phyloP scores from a whole-genome alignment of 805 yeast genomes.

The Blastobotrys attinorum region DNA sequence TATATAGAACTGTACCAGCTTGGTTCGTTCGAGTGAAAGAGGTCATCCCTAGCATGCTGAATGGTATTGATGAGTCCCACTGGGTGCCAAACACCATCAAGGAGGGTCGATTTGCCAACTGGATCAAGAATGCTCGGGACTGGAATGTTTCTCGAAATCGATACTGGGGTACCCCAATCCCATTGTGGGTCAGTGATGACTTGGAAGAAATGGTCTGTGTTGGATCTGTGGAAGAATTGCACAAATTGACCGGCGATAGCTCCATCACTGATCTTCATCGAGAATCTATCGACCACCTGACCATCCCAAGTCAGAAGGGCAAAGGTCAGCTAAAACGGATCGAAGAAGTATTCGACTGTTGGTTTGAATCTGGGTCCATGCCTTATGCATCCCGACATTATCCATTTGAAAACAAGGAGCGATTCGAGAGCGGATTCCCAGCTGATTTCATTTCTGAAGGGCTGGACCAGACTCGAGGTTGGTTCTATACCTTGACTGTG shows the following conservation, averaged over 20 bases:
- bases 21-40: constrained; percentile 94
- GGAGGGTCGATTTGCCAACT: constrained; percentile 92
- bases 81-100: constrained; percentile 93
- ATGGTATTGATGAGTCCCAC: constrained; percentile 73
- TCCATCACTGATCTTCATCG: constrained; percentile 90
- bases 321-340: constrained; percentile 82
- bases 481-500: constrained; percentile 96
- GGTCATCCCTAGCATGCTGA: constrained; percentile 81
- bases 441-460: constrained; percentile 98
- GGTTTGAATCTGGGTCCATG: constrained; percentile 99
- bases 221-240: constrained; percentile 84
- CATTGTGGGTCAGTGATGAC: constrained; percentile 95
- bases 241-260: constrained; percentile 70
- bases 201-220: constrained; percentile 86
- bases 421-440: constrained; percentile 69
- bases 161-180: constrained; percentile 99
- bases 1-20: constrained; percentile 95
- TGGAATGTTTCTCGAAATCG: constrained; percentile 98
- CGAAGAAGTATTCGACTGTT: constrained; percentile 98
- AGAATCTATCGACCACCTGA: constrained; percentile 81
- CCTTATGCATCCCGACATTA: constrained; percentile 96
- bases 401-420: constrained; percentile 81
- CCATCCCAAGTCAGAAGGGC: constrained; percentile 87
- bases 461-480: constrained; percentile 98
- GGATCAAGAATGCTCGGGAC: constrained; percentile 98